phyloP scores from a whole-genome alignment of 169 alveolate species.

The Pseudocohnilembus persalinus region DNA sequence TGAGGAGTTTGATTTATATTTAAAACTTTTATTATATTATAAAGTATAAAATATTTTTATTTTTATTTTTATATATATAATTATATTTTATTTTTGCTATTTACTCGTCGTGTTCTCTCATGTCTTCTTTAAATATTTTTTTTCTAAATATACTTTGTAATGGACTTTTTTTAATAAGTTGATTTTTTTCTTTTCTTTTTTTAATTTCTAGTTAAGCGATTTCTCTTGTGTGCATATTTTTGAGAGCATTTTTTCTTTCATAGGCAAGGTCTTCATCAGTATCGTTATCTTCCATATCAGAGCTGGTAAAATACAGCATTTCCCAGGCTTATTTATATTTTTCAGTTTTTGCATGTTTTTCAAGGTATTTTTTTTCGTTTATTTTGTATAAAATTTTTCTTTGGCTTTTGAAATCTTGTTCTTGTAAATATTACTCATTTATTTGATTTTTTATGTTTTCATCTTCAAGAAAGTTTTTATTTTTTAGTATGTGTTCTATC shows the following conservation, averaged over 20 bases:
- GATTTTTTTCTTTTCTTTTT: too few relatives aligned
- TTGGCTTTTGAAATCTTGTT: neutral
- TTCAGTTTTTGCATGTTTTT: too few relatives aligned
- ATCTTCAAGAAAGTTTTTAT: neutral
- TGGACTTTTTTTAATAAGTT: too few relatives aligned
- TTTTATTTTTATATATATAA: too few relatives aligned
- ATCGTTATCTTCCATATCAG: neutral
- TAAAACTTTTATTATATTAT: too few relatives aligned
- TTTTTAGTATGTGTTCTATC: too few relatives aligned
- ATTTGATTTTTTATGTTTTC: neutral
- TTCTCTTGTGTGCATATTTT: neutral
- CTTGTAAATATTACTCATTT: neutral
- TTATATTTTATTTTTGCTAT: neutral
- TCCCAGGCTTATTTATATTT: neutral
- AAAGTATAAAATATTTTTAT: too few relatives aligned
- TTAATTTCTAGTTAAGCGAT: neutral
- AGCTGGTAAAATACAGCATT: neutral
- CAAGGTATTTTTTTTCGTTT: neutral
- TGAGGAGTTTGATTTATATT: too few relatives aligned
- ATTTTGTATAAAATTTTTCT: neutral
- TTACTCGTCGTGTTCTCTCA: too few relatives aligned
- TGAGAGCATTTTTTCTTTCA: neutral
- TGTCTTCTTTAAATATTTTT: too few relatives aligned
- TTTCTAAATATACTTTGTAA: too few relatives aligned
- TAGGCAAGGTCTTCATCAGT: neutral